Conservation (phyloP, 2,329 filamentous ascomycete genomes). For the Bisporella sp. region DNA sequence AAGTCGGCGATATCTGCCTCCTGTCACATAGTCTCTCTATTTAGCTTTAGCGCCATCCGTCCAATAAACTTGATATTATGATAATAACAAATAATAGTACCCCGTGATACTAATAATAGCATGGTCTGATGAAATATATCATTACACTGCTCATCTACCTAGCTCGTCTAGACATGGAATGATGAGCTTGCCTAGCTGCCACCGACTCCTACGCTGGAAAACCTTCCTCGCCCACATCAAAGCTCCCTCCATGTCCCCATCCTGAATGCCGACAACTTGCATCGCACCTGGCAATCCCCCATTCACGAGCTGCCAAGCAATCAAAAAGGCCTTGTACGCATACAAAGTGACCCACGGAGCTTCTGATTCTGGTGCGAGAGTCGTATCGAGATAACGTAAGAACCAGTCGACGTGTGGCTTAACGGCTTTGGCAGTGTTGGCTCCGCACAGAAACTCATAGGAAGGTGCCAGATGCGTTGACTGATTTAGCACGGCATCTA, state of each 20-base stretch:
- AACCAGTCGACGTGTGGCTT: slow-evolving; percentile 35
- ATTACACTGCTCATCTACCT: not conserved
- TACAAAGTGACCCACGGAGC: slow-evolving; percentile 34
- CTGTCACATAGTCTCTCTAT: not conserved
- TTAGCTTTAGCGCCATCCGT: not conserved
- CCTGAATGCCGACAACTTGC: slow-evolving; percentile 24
- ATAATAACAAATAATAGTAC: not conserved
- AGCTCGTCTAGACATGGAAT: slow-evolving; percentile 25
- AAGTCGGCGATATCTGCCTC: not conserved
- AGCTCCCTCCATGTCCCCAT: slow-evolving; percentile 26
- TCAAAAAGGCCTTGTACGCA: slow-evolving; percentile 34
- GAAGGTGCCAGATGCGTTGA: slow-evolving; percentile 26
- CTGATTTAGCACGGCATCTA: slow-evolving; percentile 30
- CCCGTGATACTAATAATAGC: not conserved
- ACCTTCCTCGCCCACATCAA: slow-evolving; percentile 27
- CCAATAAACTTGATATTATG: not conserved
- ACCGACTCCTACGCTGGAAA: slow-evolving; percentile 25
- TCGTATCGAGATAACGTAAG: slow-evolving; percentile 28
- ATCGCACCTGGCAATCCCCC: slow-evolving; percentile 28
- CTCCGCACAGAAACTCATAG: slow-evolving; percentile 27
- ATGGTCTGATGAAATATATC: not conserved
- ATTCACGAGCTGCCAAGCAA: slow-evolving; percentile 32
- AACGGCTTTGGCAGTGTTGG: slow-evolving; percentile 23
- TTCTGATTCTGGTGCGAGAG: slow-evolving; percentile 21
- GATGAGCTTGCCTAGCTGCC: slow-evolving; percentile 28